These are phyloP conservation scores for Crithidia expoeki DNA, from an alignment of 208 protist genomes.

Conservation along the genomic window DNA sequence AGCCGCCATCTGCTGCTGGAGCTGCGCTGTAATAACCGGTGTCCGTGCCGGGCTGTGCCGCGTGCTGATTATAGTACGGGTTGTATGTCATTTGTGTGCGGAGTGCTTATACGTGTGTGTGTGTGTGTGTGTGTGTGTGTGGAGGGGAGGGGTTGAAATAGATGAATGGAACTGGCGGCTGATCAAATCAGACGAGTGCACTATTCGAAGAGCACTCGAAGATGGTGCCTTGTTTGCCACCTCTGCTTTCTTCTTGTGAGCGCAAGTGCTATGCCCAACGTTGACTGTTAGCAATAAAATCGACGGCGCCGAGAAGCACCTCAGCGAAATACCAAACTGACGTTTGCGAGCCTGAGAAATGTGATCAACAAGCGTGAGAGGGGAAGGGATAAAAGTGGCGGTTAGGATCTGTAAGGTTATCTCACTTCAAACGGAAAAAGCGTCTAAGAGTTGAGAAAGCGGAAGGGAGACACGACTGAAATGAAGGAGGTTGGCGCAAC, in stretches of 20 bases:
- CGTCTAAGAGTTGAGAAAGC: no score
- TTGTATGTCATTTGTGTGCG: conserved; percentile 18
- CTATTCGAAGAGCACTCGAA: no score
- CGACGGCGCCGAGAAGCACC: no score
- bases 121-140: conserved; percentile 17
- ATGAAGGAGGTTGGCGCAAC: background rate
- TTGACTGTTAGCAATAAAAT: no score
- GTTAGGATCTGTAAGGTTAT: background rate
- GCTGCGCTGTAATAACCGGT: conserved; percentile 13
- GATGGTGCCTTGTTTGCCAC: no score
- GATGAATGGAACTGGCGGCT: background rate
- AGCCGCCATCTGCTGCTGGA: background rate
- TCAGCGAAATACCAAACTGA: no score
- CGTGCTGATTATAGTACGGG: conserved; percentile 18
- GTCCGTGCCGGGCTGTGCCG: background rate
- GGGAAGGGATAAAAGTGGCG: no score
- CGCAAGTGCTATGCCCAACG: no score
- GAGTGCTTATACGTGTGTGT: background rate
- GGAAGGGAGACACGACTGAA: background rate
- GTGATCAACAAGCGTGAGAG: no score
- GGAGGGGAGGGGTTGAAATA: background rate
- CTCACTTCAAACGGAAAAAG: background rate
- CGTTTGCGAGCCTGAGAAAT: no score
- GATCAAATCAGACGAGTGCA: no score
- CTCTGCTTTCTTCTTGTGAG: no score